These are phyloP conservation scores for Coemansia sp. DNA, from an alignment of 192 early-diverging fungal genomes.

Conservation along the genomic window DNA sequence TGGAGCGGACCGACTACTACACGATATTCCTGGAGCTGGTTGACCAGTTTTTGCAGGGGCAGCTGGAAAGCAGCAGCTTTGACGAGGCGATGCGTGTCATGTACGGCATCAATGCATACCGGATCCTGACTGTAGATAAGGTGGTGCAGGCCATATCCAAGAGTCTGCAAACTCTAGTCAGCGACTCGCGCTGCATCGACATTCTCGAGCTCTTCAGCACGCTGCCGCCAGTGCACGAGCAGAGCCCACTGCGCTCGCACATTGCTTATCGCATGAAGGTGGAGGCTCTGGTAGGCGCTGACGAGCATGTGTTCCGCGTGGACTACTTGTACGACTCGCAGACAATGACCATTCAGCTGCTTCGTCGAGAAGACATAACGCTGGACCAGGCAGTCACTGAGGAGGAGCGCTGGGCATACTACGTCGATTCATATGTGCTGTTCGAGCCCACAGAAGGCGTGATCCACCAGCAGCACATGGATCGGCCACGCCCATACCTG, in stretches of 20 bases:
- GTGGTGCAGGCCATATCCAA: slow-evolving; percentile 78
- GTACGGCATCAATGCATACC: slow-evolving; percentile 87
- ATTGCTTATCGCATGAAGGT: slow-evolving; percentile 73
- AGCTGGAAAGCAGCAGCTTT: slow-evolving; percentile 76
- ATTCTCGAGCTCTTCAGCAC: slow-evolving; percentile 67
- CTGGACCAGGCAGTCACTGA: slow-evolving; percentile 74
- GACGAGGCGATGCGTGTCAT: slow-evolving; percentile 85
- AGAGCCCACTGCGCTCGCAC: slow-evolving; percentile 61
- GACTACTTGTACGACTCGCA: slow-evolving; percentile 65
- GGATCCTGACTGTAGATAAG: slow-evolving; percentile 88
- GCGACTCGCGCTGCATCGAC: slow-evolving; percentile 63
- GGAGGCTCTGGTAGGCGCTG: slow-evolving; percentile 65
- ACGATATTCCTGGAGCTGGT: slow-evolving; percentile 69
- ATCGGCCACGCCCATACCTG: slow-evolving; percentile 68
- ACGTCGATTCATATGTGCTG: slow-evolving; percentile 92
- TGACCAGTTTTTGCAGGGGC: slow-evolving; percentile 73
- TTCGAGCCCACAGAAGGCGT: slow-evolving; percentile 79
- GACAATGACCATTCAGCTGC: slow-evolving; percentile 80
- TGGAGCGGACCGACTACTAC: slow-evolving; percentile 72
- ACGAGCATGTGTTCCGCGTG: slow-evolving; percentile 76
- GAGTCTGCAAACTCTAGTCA: slow-evolving; percentile 66
- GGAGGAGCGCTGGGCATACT: slow-evolving; percentile 94
- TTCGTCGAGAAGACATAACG: slow-evolving; percentile 86
- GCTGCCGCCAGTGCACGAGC: slow-evolving; percentile 44
- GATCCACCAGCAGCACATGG: slow-evolving; percentile 48